phyloP scores from a whole-genome alignment of 805 yeast genomes.

The Saturnispora ahearnii region DNA sequence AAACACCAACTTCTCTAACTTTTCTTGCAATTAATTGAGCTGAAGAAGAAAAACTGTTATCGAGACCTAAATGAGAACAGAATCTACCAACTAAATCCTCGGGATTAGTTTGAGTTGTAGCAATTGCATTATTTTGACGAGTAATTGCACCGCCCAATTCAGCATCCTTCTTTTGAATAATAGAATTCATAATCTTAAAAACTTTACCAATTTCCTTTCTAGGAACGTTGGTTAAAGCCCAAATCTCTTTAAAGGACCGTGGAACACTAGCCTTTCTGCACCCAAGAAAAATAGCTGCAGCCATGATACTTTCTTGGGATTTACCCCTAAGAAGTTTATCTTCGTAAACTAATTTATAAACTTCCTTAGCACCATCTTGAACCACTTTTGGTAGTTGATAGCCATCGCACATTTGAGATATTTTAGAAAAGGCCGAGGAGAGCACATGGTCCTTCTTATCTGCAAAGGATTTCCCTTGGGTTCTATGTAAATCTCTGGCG shows the following conservation, averaged over 20 bases:
- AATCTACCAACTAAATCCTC: slow-evolving; percentile 92
- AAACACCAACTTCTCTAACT: slow-evolving; percentile 83
- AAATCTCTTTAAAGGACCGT: slow-evolving; percentile 90
- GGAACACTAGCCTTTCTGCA: slow-evolving; percentile 92
- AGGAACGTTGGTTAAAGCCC: slow-evolving; percentile 91
- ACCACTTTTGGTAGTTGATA: slow-evolving; percentile 90
- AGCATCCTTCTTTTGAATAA: slow-evolving; percentile 48
- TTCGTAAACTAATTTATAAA: slow-evolving; percentile 83
- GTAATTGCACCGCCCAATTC: slow-evolving; percentile 35
- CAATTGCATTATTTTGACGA: slow-evolving; percentile 39
- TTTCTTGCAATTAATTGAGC: slow-evolving; percentile 88
- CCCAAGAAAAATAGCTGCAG: slow-evolving; percentile 90
- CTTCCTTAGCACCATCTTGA: slow-evolving; percentile 96
- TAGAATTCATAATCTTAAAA: slow-evolving; percentile 65
- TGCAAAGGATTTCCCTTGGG: slow-evolving; percentile 76
- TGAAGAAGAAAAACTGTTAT: slow-evolving; percentile 77
- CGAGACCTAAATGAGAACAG: slow-evolving; percentile 88
- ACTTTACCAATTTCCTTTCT: slow-evolving; percentile 91
- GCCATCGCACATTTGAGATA: slow-evolving; percentile 95
- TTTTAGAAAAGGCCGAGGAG: slow-evolving; percentile 81
- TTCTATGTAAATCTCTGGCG: slow-evolving; percentile 85
- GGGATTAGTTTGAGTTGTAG: slow-evolving; percentile 81
- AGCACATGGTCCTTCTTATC: slow-evolving; percentile 84
- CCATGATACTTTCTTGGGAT: slow-evolving; percentile 90
- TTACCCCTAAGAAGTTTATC: slow-evolving; percentile 82